These are phyloP conservation scores for Aspergillus sp. DNA, from an alignment of 2,329 filamentous ascomycete genomes.

Conservation along the genomic window DNA sequence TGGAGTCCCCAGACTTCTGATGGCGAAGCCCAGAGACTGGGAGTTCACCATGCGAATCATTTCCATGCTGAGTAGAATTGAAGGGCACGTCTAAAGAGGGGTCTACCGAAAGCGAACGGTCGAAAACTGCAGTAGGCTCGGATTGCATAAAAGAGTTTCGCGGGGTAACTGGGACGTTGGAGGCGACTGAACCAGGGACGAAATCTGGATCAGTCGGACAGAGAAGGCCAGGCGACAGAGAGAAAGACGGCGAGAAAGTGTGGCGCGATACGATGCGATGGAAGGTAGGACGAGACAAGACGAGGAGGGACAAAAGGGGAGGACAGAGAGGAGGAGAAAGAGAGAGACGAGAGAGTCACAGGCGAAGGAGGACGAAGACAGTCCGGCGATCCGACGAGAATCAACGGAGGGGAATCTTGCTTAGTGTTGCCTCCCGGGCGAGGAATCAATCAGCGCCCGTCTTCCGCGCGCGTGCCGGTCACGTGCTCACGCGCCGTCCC, in stretches of 20 bases:
- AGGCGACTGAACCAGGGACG: constrained; percentile 58
- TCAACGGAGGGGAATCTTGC: constrained; percentile 8
- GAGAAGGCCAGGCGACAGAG: constrained; percentile 2
- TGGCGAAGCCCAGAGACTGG: constrained; percentile 47
- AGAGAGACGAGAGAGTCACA: constrained; percentile 5
- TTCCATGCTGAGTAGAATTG: constrained; percentile 61
- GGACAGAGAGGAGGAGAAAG: constrained; percentile 1
- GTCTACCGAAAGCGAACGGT: constrained; percentile 46
- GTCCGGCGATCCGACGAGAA: constrained; percentile 7
- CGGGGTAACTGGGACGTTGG: constrained; percentile 30
- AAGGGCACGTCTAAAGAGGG: constrained; percentile 36
- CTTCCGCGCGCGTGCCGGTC: constrained; percentile 12
- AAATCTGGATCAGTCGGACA: constrained; percentile 53
- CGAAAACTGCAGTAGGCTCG: constrained; percentile 55
- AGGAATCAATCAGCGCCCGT: constrained; percentile 5
- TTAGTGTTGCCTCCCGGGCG: neutral
- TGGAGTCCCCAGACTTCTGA: constrained; percentile 41
- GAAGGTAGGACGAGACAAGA: constrained; percentile 9
- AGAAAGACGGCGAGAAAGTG: constrained; percentile 10
- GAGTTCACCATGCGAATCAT: constrained; percentile 47
- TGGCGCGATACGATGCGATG: constrained; percentile 1
- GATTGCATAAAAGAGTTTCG: constrained; percentile 65
- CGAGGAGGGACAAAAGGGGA: neutral
- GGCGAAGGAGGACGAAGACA: constrained; percentile 9
- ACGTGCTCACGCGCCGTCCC: constrained; percentile 29